phyloP scores from a whole-genome alignment of 495 filamentous ascomycete genomes.

The Delitschia confertaspora region DNA sequence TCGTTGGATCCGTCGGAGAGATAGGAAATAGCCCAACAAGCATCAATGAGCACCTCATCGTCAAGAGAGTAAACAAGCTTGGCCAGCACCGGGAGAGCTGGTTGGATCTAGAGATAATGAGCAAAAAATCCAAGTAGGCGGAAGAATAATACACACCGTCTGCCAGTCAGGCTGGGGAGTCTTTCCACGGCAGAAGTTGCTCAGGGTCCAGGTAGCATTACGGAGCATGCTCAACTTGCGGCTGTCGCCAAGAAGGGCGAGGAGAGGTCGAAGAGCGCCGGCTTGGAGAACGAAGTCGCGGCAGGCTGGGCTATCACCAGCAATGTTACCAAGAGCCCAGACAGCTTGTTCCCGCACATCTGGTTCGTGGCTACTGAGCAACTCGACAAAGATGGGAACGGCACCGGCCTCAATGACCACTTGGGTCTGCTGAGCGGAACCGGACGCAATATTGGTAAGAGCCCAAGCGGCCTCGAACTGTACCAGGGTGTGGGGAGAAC shows the following conservation, averaged over 20 bases:
- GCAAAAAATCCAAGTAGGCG: constrained; percentile 7
- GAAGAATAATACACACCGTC: constrained; percentile 45
- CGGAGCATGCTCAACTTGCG: constrained; percentile 98
- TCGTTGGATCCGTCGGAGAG: constrained; percentile 98
- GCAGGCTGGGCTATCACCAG: constrained; percentile 94
- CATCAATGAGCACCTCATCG: constrained; percentile 97
- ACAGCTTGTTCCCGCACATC: constrained; percentile 98
- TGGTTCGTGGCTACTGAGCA: constrained; percentile 88
- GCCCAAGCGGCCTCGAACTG: constrained; percentile 99
- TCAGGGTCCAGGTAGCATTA: constrained; percentile 98
- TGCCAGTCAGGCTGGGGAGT: constrained; percentile 98
- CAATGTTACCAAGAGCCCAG: constrained; percentile 98
- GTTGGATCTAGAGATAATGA: constrained; percentile 61
- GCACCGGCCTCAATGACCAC: constrained; percentile 98
- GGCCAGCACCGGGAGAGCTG: constrained; percentile 90
- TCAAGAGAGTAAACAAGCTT: constrained; percentile 98
- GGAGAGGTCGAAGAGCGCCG: constrained; percentile 81
- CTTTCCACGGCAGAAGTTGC: constrained; percentile 99
- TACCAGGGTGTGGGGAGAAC: constrained; percentile 94
- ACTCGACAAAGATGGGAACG: constrained; percentile 96
- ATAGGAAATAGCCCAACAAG: constrained; percentile 99
- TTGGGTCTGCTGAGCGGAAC: constrained; percentile 93
- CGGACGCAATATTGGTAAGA: constrained; percentile 97
- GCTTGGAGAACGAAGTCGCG: constrained; percentile 87
- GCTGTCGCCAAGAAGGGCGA: constrained; percentile 87